Evolutionary conservation across 129 eudicot genomes (phyloP), one percentile per base, ranked within the genome.

Genomic region (Ambrosia artemisiifolia): DNA sequence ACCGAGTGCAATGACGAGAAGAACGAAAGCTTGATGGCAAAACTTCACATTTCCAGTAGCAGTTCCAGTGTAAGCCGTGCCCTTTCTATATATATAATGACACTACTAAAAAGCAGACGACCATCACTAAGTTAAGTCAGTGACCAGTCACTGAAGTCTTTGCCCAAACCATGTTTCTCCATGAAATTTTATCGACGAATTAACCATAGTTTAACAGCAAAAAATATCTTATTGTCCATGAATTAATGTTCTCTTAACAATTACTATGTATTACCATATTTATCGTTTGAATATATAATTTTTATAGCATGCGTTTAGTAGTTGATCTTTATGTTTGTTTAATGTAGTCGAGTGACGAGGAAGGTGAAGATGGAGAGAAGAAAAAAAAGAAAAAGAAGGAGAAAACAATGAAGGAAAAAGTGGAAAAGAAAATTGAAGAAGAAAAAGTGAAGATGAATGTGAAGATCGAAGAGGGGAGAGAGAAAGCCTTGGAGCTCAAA

Each of bases 321-420:
- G 53, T 69, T 46, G 20, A 19, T 73, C 0, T 32, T 51, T 59
- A 34, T 71, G 49, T 17, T 61, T 38, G 56, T 68, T 35, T 7
- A 50, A n/a, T 74, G 50, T 75, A 90, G 96, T 90, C 94, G 9
- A 85, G 91, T 19, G 89, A 85, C 3, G 96, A 92, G 70, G 97
- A 92, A 50, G 82, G 70, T 6, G 85, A 83, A 32, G 97, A 75
- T 38, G 83, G 72, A 13, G 88, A 83, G 65, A 79, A 84, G 65
- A 75, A 73, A 76, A 76, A 66, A 48, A 86, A 72, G 72, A 83
- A 81, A 87, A 87, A 85, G 81, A 83, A 90, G 67, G 88, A 90
- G 68, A 85, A 87, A 77, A 75, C 77, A 2, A 72, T 91, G 76
- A 88, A 91, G 80, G 97, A 91, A 32, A 91, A 84, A 82, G 54